Base-by-base conservation (phyloP, 2,329 filamentous ascomycete genomes). In the Myriosclerotinia curreyana region DNA sequence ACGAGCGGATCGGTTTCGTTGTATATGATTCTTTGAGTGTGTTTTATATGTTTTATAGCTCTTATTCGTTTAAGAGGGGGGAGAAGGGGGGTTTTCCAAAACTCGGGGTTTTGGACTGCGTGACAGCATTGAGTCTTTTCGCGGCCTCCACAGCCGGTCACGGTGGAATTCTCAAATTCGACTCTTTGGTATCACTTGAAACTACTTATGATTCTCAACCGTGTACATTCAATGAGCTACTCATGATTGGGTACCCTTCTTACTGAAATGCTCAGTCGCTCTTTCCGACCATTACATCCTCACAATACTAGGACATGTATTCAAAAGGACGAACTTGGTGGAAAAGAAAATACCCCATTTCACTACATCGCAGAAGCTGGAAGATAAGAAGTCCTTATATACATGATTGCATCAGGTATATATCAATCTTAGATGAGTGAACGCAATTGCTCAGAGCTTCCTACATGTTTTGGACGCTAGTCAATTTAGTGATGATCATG, bases 311-410 rank as follows among this genome's bases (percentile, higher is more conserved):
- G 31, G 44, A 15, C 34, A 46, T 42, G 25, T 62, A 14, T 20
- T 54, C n/a, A 46, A 56, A 64, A 51, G 34, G 28, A 64, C 12
- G 36, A 40, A 12, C 17, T 51, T 44, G 63, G 56, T 42, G 63
- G 63, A 44, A 50, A 42, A 49, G 58, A 50, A 12, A 62, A 65
- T 50, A 65, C 58, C 15, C 31, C 63, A 50, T 34, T 65, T 12
- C 51, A 62, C n/a, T 65, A 62, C 20, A 20, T 62, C 15, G 63
- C 63, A 34, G 58, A 36, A n/a, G 58, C 63, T 36, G 63, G 63
- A 12, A 22, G 63, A 55, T 49, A 54, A 36, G 22, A 51, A 36
- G 22, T 51, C 9, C 59, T 65, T 31, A 51, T 62, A 31, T 56
- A 62, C 22, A 53, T 65, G 42, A 28, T 65, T 28, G 31, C 20